Evolutionary conservation across 306 rosid genomes (phyloP), one percentile per base, ranked within the genome.

Genomic region (Trichosanthes cucumerina): DNA sequence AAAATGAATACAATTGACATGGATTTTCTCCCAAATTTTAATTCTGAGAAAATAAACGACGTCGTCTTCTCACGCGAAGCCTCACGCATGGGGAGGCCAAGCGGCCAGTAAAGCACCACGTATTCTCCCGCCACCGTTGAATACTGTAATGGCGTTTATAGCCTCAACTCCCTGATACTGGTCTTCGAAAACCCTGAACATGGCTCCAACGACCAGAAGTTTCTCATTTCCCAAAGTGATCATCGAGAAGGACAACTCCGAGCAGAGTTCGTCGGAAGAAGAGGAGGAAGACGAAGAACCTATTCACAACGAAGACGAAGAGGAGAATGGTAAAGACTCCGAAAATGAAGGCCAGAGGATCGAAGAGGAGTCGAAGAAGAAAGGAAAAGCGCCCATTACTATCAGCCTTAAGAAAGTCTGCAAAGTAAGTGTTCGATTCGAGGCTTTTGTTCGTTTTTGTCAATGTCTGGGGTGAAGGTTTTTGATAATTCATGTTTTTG

Each of bases 391-490:
- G 41, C 88, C 88, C 60, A 89, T 92, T 62, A 86, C 88, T 75
- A 78, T 89, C 14, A 77, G 83, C 81, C 95, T 94, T 81, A 89
- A 83, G 85, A 92, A 92, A 92, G 92, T 91, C 68, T 94, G 98
- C 89, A 92, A 90, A 88, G 97, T 90, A 77, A 78, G 68, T 49
- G 18, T 64, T 47, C 49, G 41, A 46, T 43, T n/a, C 49, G 63
- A 31, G 21, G 72, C 18, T 44, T 77, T 54, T 80, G 46, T 54
- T 80, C 50, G 23, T 6, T 24, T 69, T 36, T 56, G 4, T 21
- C 38, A 2, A 18, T 58, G 44, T 38, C 4, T 79, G 24, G 79
- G 24, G 79, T 68, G 19, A 9, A 23, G 56, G 1, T 78, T 53
- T 49, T 58, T 82, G 56, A 16, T 74, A 19, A 14, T 14, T 60